Percentiles rank a stretch among this genome's conserved stretches.
These are phyloP conservation scores for Oenanthe sinensis DNA, from an alignment of 129 eudicot species.

Conservation along the genomic window DNA sequence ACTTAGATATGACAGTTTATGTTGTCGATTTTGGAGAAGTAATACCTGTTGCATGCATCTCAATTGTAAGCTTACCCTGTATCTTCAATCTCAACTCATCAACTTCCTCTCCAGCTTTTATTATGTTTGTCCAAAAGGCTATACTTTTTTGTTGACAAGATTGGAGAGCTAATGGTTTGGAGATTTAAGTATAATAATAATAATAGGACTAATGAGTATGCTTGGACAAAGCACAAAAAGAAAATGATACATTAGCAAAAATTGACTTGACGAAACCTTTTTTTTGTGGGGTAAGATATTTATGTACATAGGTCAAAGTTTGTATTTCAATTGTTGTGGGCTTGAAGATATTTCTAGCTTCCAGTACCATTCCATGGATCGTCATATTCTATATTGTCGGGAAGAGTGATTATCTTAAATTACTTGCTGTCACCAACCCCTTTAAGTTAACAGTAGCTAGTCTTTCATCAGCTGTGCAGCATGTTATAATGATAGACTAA, in stretches of 20 bases:
- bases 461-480: background rate
- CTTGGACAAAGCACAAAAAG: background rate
- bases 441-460: background rate
- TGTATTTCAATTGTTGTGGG: background rate
- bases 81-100: background rate
- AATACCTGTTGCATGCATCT: conserved; percentile 66
- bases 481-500: background rate
- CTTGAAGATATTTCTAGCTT: background rate
- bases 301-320: background rate
- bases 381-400: background rate
- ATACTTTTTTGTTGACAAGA: background rate
- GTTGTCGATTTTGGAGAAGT: conserved; percentile 57
- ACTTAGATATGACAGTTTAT: conserved; percentile 58
- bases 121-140: background rate
- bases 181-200: too few relatives aligned
- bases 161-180: background rate
- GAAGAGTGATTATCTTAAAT: background rate
- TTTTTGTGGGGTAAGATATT: background rate
- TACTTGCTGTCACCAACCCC: background rate
- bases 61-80: conserved; percentile 44
- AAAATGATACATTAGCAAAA: background rate
- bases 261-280: too few relatives aligned
- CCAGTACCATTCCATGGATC: background rate
- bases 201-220: background rate
- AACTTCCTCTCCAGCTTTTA: background rate